Evolutionary conservation across 768 basidiomycete species (phyloP), one percentile per base, ranked within the genome.

Genomic region (Phylloporus sp.): DNA sequence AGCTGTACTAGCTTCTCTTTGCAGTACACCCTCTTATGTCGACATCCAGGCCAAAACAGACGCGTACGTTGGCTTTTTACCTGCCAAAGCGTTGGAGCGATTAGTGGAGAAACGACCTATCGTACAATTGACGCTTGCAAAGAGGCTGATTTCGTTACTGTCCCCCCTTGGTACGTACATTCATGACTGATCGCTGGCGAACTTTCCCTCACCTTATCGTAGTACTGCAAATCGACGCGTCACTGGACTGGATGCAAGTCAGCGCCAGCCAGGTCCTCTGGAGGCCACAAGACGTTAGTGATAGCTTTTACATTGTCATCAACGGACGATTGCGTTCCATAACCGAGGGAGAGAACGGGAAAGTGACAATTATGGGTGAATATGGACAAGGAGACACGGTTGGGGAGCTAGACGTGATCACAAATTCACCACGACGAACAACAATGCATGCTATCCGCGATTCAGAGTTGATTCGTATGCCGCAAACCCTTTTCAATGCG

Each of bases 361-460:
- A 78, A 31, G 85, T 95, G 32, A 80, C 80, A 10, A 94, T 97
- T 43, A 76, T 88, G 2, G 91, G 85, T 8, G 97, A 99, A 73
- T 95, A 95, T 62, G 97, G 97, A 34, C 95, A 97, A 69, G 95
- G 94, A 10, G 95, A 98, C 63, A 90, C 91, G 0, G 93, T 98
- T 44, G 97, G 97, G 23, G 97, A 99, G 69, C 77, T 99, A 12
- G 97, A 98, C 66, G 97, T 97, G 47, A 98, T 99, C 62, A 97
- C 95, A 8, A 89, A 86, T 59, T 88, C 86, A 16, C 80, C 82
- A 4, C 81, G 97, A 51, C 80, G 87, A 49, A 95, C 85, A 43
- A 98, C 94, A 0, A 84, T 97, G 16, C 95, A 98, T 70, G 97
- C 97, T 7, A 98, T 99, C 57, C 91, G 97, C 60, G 97, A 99